Percentiles rank a stretch among this genome's conserved stretches.
These are phyloP conservation scores for Saccharomyces uvarum DNA, from an alignment of 1,139 yeast genomes.

Conservation along the genomic window DNA sequence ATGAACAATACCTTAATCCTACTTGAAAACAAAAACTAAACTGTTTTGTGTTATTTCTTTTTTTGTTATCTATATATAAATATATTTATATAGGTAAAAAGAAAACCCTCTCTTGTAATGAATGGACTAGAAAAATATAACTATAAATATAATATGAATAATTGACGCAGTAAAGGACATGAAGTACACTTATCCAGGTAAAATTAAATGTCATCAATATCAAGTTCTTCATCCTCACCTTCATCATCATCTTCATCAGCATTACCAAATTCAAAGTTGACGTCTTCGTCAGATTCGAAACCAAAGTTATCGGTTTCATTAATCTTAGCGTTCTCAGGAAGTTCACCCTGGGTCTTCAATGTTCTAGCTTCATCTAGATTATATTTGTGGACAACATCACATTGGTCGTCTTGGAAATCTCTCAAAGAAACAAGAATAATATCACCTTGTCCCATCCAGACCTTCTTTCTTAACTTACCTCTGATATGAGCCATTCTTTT, in stretches of 20 bases:
- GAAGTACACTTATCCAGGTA: background rate
- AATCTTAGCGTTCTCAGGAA: constrained; percentile 93
- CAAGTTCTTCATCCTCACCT: constrained; percentile 66
- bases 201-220: constrained; percentile 35
- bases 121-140: background rate
- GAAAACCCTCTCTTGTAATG: constrained; percentile 1
- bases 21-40: background rate
- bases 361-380: constrained; percentile 98
- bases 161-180: constrained; percentile 2
- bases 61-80: constrained; percentile 6
- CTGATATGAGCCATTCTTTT: constrained; percentile 96
- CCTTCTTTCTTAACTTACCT: constrained; percentile 98
- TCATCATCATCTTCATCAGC: constrained; percentile 77
- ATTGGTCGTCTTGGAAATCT: constrained; percentile 97
- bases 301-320: constrained; percentile 97
- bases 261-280: constrained; percentile 96
- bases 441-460: constrained; percentile 99
- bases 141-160: background rate
- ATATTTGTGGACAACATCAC: constrained; percentile 95
- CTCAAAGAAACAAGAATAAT: constrained; percentile 90
- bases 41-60: constrained; percentile 4
- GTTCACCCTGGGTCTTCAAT: constrained; percentile 89
- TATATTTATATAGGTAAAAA: constrained; percentile 7
- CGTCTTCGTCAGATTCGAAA: constrained; percentile 94
- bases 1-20: background rate